Evolutionary conservation across 2,329 filamentous ascomycete species (phyloP), one percentile per base, ranked within the genome.

Genomic region (Remersonia thermophila): DNA sequence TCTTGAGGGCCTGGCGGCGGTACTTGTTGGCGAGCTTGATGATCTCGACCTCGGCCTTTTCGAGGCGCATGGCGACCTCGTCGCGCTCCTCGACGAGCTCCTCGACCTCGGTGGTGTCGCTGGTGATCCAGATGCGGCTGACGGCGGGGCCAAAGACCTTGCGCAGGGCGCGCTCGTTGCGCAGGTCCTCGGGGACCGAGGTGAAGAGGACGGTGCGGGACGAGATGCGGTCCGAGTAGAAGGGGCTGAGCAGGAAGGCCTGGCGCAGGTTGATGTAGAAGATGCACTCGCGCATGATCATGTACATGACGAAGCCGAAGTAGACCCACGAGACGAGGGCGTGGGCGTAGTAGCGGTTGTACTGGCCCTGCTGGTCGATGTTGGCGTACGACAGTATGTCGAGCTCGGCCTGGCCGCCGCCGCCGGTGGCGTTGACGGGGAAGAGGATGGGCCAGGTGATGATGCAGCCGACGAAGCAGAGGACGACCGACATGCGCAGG

Each of bases 231-330:
- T 79, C 80, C 36, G 85, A 73, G 55, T 93, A 93, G 32, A 83
- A 67, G 9, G 86, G 85, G 9, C 85, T 87, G 37, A 93, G 72
- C 28, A 93, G 73, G 60, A 93, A 95, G 0, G 89, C 89, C 60
- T 96, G 89, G 44, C 87, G 82, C 35, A 96, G 62, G 52, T 93
- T 93, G 64, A 95, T 81, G 59, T 84, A 93, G 69, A 80, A 94
- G 49, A 96, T 81, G 54, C 76, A 79, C 58, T 96, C 89, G 39
- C 89, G 74, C 38, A 86, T 81, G 44, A 96, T 75, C 52, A 84
- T 79, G 60, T 83, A 91, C 57, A 96, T 80, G 46, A 96, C 69
- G 54, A 96, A 96, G 31, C 73, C 74, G 57, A 82, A 86, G 60
- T 84, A 96, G 33, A 87, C 58, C 75, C 84, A 94, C 1, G 79